Evolutionary conservation across 305 asterid species (phyloP).

Genomic region (Ilex paraguariensis): DNA sequence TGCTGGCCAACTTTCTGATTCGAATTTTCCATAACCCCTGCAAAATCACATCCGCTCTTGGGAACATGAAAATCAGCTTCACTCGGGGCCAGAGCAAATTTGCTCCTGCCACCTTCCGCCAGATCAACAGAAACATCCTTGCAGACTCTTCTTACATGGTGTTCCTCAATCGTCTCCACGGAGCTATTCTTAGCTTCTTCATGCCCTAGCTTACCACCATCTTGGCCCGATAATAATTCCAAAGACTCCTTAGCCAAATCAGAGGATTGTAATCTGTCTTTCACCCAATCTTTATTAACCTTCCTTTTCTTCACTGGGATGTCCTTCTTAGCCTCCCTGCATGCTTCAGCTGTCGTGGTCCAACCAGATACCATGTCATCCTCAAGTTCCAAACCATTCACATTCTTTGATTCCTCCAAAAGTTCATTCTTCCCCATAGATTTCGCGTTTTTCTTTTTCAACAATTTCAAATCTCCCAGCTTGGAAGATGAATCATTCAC

Average conservation of each 20-base stretch:
- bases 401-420: conserved; percentile 31
- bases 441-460: conserved; percentile 33
- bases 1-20: conserved; percentile 30
- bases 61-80: conserved; percentile 35
- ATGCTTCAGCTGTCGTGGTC: conserved; percentile 19
- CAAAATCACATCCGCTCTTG: conserved; percentile 40
- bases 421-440: conserved; percentile 30
- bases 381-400: conserved; percentile 25
- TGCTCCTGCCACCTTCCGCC: conserved; percentile 28
- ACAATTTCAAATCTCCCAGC: conserved; percentile 30
- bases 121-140: conserved; percentile 39
- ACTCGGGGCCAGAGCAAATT: conserved; percentile 27
- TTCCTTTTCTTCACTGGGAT: conserved; percentile 33
- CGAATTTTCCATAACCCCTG: conserved; percentile 24
- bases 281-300: conserved; percentile 34
- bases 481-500: conserved; percentile 27
- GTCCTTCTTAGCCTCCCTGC: conserved; percentile 31
- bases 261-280: conserved; percentile 32
- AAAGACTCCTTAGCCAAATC: conserved; percentile 32
- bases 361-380: conserved; percentile 21
- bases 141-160: conserved; percentile 24
- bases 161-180: conserved; percentile 33
- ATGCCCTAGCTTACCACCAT: conserved; percentile 29
- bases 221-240: conserved; percentile 38
- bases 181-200: conserved; percentile 38